Conservation (phyloP, 164 flowering plant species). For the Aristolochia californica region DNA sequence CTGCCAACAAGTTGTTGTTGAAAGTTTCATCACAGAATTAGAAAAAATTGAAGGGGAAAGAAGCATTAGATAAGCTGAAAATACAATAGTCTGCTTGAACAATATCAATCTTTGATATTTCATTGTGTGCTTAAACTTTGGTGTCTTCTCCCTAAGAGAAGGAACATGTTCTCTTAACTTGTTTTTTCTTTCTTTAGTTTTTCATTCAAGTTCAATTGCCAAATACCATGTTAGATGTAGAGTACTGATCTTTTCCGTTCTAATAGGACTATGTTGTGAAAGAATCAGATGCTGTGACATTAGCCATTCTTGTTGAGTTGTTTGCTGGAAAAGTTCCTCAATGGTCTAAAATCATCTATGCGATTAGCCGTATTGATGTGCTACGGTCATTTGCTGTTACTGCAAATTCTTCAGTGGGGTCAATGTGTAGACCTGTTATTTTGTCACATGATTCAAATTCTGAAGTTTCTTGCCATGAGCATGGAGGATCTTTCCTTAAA, state of each 20-base stretch:
- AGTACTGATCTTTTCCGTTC: neutral
- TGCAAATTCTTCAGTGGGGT: conserved; percentile 47
- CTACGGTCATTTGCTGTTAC: conserved; percentile 74
- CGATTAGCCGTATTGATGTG: conserved; percentile 68
- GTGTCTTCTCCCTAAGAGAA: neutral
- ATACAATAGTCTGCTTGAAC: neutral
- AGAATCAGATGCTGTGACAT: conserved; percentile 67
- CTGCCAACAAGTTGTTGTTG: too few species aligned
- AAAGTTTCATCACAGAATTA: too few species aligned
- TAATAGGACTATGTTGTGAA: conserved; percentile 62
- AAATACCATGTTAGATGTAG: neutral
- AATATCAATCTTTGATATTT: neutral
- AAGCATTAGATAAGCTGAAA: too few species aligned
- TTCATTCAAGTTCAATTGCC: neutral
- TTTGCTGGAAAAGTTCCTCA: conserved; percentile 50
- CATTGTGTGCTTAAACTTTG: too few species aligned
- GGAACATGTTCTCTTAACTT: neutral
- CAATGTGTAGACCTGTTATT: conserved; percentile 66
- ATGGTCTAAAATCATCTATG: conserved; percentile 73
- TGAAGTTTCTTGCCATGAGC: conserved; percentile 15
- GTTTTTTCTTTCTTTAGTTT: neutral
- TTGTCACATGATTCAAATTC: conserved; percentile 28
- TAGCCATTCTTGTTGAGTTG: conserved; percentile 66
- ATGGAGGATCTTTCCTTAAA: conserved; percentile 43
- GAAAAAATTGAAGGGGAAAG: too few species aligned